Percentiles rank a stretch among this genome's conserved stretches.
phyloP scores from a whole-genome alignment of 169 alveolate species.

The Perkinsus chesapeaki region DNA sequence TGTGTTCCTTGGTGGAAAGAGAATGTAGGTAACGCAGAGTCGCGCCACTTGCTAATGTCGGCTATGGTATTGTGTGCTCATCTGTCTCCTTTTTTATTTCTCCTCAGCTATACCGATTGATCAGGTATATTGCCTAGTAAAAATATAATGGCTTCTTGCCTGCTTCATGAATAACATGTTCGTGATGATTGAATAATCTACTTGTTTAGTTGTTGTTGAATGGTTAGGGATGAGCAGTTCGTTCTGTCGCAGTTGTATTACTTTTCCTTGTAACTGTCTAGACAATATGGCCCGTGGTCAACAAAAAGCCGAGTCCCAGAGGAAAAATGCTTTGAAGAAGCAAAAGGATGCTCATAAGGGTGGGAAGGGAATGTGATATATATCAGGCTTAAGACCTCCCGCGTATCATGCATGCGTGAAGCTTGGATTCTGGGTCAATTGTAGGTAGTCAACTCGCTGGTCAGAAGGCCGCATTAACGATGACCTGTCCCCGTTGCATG shows the following conservation, averaged over 20 bases:
- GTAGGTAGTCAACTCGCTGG: background rate
- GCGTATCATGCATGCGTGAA: background rate
- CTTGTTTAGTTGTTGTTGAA: too few relatives aligned
- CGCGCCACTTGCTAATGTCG: background rate
- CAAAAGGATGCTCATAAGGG: background rate
- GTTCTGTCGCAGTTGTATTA: background rate
- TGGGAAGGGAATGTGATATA: too few relatives aligned
- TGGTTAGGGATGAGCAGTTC: background rate
- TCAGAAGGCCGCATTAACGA: conserved; percentile 11
- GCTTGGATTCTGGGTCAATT: background rate
- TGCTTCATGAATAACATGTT: too few relatives aligned
- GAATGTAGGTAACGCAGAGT: background rate
- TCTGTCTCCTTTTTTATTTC: background rate
- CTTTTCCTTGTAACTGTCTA: background rate
- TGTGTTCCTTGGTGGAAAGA: background rate
- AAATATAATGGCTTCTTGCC: background rate
- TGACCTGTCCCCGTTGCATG: conserved; percentile 5
- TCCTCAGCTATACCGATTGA: background rate
- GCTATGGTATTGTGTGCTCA: background rate
- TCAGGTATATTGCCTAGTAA: background rate
- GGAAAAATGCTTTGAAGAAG: background rate
- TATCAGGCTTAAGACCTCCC: background rate
- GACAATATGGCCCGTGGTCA: background rate
- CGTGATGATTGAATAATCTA: too few relatives aligned
- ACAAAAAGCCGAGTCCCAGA: background rate